Evolutionary conservation across 129 eudicot genomes (phyloP).

Genomic region (Artemisia tridentata): DNA sequence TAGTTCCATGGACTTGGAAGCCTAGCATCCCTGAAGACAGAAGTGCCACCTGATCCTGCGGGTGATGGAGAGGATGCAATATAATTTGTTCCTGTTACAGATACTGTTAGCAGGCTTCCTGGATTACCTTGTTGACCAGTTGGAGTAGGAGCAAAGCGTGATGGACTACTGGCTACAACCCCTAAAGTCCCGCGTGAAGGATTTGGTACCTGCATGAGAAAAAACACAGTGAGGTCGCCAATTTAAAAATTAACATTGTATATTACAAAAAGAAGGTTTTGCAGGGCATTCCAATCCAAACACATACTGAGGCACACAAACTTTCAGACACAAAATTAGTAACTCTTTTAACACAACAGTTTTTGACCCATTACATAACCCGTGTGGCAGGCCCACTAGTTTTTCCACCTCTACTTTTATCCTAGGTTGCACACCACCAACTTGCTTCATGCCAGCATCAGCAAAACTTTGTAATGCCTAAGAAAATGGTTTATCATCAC

Average conservation of each 20-base stretch:
- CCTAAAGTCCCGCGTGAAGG: slow-evolving; percentile 56
- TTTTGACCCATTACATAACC: too few species aligned
- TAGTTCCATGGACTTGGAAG: slow-evolving; percentile 85
- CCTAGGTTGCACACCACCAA: too few species aligned
- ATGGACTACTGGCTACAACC: slow-evolving; percentile 61
- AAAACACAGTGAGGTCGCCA: neutral
- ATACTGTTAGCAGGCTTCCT: slow-evolving; percentile 48
- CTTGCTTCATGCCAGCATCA: too few species aligned
- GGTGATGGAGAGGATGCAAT: slow-evolving; percentile 95
- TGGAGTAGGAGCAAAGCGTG: slow-evolving; percentile 73
- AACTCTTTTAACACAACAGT: too few species aligned
- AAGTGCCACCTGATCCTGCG: slow-evolving; percentile 86
- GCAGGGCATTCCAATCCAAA: neutral
- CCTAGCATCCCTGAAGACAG: slow-evolving; percentile 63
- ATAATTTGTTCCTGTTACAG: slow-evolving; percentile 78
- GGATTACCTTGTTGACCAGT: slow-evolving; percentile 60
- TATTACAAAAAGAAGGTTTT: neutral
- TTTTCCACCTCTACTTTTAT: too few species aligned
- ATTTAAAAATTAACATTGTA: neutral
- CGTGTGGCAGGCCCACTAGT: too few species aligned
- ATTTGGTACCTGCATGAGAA: slow-evolving; percentile 51
- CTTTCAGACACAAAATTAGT: too few species aligned
- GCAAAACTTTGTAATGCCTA: too few species aligned
- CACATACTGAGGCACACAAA: too few species aligned
- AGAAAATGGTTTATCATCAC: too few species aligned